Percentiles rank a stretch among this genome's conserved stretches.
Conservation (phyloP, 139 green algal species). For the Picocystis salinarum region DNA sequence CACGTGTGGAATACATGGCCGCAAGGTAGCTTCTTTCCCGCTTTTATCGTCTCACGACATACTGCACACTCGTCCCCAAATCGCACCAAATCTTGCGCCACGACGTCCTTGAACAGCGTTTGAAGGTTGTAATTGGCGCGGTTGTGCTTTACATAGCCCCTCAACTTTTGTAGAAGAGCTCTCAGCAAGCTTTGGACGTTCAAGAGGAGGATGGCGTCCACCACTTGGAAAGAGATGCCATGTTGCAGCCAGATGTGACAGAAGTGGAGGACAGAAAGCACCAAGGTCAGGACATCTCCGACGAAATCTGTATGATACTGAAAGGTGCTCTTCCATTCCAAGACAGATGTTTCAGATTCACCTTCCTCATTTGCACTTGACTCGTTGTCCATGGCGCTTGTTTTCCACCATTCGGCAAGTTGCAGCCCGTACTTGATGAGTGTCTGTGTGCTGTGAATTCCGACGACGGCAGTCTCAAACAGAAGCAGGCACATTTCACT, state of each 20-base stretch:
- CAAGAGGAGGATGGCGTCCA: slow-evolving; percentile 18
- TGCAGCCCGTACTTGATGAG: no score
- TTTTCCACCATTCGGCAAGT: no score
- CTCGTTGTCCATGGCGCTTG: no score
- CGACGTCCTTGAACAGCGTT: slow-evolving; percentile 11
- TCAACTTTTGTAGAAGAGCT: slow-evolving; percentile 2
- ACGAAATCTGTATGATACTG: slow-evolving; percentile 15
- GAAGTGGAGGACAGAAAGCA: slow-evolving; percentile 17
- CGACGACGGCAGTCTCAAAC: no score
- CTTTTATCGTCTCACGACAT: no score
- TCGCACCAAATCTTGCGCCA: slow-evolving; percentile 4
- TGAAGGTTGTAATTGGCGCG: slow-evolving; percentile 12
- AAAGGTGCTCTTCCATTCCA: no score
- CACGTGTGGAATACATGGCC: no score
- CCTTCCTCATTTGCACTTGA: no score
- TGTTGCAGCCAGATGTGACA: slow-evolving; percentile 19
- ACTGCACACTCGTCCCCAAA: slow-evolving; percentile 24
- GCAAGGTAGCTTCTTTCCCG: no score
- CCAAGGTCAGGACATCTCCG: slow-evolving; percentile 8
- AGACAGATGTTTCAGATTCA: no score
- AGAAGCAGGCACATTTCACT: no score
- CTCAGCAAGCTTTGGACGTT: slow-evolving; percentile 12
- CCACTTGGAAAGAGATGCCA: slow-evolving; percentile 16
- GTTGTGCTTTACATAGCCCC: slow-evolving; percentile 6
- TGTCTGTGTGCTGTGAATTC: no score